Conservation (phyloP, 768 basidiomycete genomes). For the Porphyrellus cyaneotinctus region DNA sequence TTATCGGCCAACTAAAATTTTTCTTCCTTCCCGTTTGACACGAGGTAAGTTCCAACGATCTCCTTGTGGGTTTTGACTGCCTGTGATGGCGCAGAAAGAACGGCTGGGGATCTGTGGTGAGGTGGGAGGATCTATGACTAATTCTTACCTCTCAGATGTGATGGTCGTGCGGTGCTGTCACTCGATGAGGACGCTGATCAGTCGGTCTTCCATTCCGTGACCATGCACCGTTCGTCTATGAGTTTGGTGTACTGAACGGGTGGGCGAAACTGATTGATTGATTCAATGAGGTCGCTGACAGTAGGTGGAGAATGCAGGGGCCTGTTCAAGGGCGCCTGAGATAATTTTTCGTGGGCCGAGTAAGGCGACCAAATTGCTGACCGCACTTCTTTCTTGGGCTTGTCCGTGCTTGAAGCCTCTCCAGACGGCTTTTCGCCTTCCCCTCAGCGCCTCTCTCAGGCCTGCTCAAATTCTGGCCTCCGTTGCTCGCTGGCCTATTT, state of each 20-base stretch:
- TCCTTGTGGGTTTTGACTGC: neutral
- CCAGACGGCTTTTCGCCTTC: neutral
- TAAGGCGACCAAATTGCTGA: neutral
- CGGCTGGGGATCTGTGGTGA: neutral
- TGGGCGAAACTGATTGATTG: neutral
- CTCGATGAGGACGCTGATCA: neutral
- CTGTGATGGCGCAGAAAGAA: neutral
- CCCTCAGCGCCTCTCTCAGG: neutral
- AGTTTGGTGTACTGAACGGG: neutral
- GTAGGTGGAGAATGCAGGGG: constrained; percentile 4
- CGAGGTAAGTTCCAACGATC: constrained; percentile 2
- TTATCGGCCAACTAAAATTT: constrained; percentile 2
- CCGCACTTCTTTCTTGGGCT: neutral
- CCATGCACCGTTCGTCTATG: neutral
- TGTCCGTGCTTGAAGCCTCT: neutral
- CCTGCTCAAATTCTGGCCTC: neutral
- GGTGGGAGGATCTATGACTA: neutral
- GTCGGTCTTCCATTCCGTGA: neutral
- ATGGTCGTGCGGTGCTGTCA: neutral
- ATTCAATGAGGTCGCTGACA: neutral
- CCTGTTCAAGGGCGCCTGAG: neutral
- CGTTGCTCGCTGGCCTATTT: neutral
- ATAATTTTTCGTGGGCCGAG: neutral
- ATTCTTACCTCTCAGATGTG: neutral
- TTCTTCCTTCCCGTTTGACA: neutral